These are phyloP conservation scores for Eimeria tenella DNA, from an alignment of 169 alveolate species.

Conservation along the genomic window DNA sequence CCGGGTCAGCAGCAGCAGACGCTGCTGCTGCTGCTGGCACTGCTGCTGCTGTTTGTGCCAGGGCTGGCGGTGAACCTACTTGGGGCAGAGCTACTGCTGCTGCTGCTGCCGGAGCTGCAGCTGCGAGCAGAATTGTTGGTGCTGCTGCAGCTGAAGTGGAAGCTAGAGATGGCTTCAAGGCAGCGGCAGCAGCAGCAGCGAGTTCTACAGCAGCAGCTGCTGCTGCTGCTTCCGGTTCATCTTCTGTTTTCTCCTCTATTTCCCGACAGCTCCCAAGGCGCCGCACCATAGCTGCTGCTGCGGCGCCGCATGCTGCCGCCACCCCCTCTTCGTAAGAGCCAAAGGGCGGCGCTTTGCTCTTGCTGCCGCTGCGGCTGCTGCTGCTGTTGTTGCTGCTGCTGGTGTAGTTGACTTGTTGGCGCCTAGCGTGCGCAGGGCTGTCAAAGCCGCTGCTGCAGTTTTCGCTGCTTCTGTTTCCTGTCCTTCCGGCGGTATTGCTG, in stretches of 20 bases:
- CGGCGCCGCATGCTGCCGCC: not conserved
- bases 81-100: not conserved
- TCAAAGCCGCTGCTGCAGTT: constrained; percentile 2
- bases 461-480: not conserved
- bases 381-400: not conserved
- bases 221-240: not conserved
- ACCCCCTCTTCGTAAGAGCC: not conserved
- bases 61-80: too few relatives aligned
- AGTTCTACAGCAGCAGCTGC: not conserved
- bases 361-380: constrained; percentile 13
- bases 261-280: not conserved
- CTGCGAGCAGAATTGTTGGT: not conserved
- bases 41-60: not conserved
- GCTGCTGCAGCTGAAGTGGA: not conserved
- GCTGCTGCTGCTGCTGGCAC: not conserved
- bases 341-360: not conserved
- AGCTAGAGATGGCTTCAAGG: not conserved
- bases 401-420: not conserved
- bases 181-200: not conserved
- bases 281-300: not conserved
- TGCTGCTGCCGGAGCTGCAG: not conserved
- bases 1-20: not conserved
- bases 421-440: not conserved
- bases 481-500: not conserved
- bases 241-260: not conserved